Base-by-base conservation (phyloP, 163 green algal genomes). In the Chlamydomonas reinhardtii region DNA sequence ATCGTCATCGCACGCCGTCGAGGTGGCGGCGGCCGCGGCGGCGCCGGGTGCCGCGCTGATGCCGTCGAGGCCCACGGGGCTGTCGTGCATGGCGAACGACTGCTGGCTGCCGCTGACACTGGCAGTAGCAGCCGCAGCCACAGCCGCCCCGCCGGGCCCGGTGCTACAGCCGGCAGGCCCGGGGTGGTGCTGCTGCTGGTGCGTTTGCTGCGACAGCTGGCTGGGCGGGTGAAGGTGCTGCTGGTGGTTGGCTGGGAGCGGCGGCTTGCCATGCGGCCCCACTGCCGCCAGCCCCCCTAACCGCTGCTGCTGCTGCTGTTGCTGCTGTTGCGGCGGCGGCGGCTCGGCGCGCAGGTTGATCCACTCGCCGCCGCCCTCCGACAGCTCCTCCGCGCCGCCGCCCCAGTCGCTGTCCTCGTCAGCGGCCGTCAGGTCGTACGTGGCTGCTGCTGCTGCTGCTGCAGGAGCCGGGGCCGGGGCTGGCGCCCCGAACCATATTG, bases 161-260 rank as follows among this genome's bases (percentile, higher is more conserved):
- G 35, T 9, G 35, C 27, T 31, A 37, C 22, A 20, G 70, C 35
- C 12, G 20, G n/a, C n/a, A n/a, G 35, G 27, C 16, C 2, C 11
- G 2, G 35, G 35, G n/a, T 56, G 24, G 59, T 73, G 34, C 34
- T 84, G 74, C 69, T 35, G 61, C 35, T 56, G 72, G 17, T 74
- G 27, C 37, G 25, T 72, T 34, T 22, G 66, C 61, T 74, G 78
- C 48, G 79, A 34, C 43, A 88, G n/a, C 78, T 79, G 77, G 72
- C 20, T 59, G 64, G 83, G 77, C 77, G 69, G 71, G 0, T 34
- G 37, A 6, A 14, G 71, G 14, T 76, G 25, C 37, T 22, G 37
- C 37, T 32, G 71, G 11, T 34, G 24, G 22, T 31, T 12, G 2
- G 35, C n/a, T 20, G n/a, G 54, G 15, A 52, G 54, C 17, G 32